Percentiles rank a stretch among this genome's conserved stretches.
These are phyloP conservation scores for Peribolospora baueri DNA, from an alignment of 768 basidiomycete species.

Conservation along the genomic window DNA sequence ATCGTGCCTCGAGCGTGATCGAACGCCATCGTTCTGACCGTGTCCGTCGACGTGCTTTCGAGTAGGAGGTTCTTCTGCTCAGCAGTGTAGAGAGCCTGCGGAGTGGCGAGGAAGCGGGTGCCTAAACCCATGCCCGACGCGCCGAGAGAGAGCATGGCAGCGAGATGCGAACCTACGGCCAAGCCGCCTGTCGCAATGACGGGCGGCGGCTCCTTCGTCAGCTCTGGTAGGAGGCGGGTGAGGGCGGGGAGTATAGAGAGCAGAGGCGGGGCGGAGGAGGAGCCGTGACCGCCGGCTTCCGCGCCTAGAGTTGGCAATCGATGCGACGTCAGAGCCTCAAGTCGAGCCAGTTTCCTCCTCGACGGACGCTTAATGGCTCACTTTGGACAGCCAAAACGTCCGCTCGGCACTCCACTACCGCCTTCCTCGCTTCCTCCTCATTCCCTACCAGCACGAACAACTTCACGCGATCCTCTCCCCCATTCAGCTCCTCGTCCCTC, in stretches of 20 bases:
- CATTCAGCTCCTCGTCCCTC: not conserved
- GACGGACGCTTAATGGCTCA: constrained; percentile 14
- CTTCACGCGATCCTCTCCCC: not conserved
- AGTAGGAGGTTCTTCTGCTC: constrained; percentile 31
- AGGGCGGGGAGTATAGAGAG: not conserved
- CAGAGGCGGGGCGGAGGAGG: constrained; percentile 25
- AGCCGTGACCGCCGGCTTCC: constrained; percentile 57
- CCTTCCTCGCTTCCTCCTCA: constrained; percentile 34
- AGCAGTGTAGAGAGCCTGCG: constrained; percentile 35
- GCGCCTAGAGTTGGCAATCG: constrained; percentile 26
- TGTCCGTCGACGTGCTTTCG: not conserved
- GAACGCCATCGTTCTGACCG: not conserved
- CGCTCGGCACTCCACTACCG: constrained; percentile 34
- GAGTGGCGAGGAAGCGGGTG: constrained; percentile 47
- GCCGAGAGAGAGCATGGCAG: constrained; percentile 41
- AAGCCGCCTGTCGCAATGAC: constrained; percentile 47
- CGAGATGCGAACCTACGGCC: constrained; percentile 38
- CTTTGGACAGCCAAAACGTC: constrained; percentile 61
- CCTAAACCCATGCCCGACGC: constrained; percentile 45
- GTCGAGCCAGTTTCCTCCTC: not conserved
- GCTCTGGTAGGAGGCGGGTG: not conserved
- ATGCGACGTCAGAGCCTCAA: constrained; percentile 3
- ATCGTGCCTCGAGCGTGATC: not conserved
- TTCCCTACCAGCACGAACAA: constrained; percentile 42
- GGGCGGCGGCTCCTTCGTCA: not conserved